phyloP scores from a whole-genome alignment of 2,329 filamentous ascomycete genomes.

The Thielaviopsis euricoi region DNA sequence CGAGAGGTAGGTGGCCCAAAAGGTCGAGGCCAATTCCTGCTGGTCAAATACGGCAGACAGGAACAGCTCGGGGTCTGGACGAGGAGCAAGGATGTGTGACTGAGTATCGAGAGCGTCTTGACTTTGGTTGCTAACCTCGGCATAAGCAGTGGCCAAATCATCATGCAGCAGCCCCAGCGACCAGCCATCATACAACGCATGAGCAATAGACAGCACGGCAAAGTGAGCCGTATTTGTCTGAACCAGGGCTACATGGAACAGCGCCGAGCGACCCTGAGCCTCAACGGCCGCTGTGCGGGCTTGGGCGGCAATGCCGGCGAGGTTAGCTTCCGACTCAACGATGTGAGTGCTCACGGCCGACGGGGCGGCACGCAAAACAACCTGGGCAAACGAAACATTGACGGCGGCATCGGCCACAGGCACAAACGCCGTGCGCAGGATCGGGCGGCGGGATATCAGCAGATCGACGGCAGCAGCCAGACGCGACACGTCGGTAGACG shows the following conservation, averaged over 20 bases:
- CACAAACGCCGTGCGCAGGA: conserved; percentile 60
- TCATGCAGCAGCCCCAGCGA: conserved; percentile 60
- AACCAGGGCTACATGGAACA: conserved; percentile 35
- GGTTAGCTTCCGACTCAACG: not conserved
- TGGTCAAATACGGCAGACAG: conserved; percentile 13
- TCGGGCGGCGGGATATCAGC: conserved; percentile 45
- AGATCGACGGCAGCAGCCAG: conserved; percentile 45
- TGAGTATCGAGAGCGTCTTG: too few species aligned
- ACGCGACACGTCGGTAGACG: conserved; percentile 34
- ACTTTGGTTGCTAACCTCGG: conserved; percentile 15
- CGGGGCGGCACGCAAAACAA: conserved; percentile 20
- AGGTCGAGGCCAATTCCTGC: conserved; percentile 24
- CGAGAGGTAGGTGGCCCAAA: conserved; percentile 57
- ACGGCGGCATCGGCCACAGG: conserved; percentile 45
- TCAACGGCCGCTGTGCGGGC: conserved; percentile 23
- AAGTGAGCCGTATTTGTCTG: conserved; percentile 21
- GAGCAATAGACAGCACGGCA: conserved; percentile 55
- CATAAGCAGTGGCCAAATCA: conserved; percentile 54
- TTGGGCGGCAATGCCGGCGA: conserved; percentile 18
- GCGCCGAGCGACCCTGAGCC: conserved; percentile 19
- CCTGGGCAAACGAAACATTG: conserved; percentile 32
- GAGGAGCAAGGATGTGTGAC: conserved; percentile 20
- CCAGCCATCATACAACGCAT: conserved; percentile 82
- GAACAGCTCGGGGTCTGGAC: conserved; percentile 25
- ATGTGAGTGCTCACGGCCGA: not conserved